phyloP scores from a whole-genome alignment of 2,329 filamentous ascomycete species.

The Nakataea oryzae region DNA sequence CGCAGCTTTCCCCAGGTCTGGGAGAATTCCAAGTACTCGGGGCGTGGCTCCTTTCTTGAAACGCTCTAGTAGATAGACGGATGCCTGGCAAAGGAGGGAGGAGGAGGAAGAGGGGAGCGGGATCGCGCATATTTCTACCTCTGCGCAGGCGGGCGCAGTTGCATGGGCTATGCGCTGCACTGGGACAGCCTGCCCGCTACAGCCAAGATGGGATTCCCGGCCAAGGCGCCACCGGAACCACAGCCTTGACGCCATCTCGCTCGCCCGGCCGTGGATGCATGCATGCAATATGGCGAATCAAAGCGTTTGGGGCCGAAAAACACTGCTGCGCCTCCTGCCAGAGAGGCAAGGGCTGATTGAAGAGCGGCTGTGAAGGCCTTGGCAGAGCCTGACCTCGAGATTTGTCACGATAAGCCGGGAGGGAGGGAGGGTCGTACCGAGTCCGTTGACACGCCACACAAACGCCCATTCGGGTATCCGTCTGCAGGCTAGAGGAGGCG shows the following conservation, averaged over 20 bases:
- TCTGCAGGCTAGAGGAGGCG: background rate
- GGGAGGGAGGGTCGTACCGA: background rate
- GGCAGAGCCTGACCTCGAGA: background rate
- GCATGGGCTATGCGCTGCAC: too few relatives aligned
- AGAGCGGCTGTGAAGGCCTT: background rate
- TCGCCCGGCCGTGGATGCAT: too few relatives aligned
- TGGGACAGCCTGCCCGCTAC: background rate
- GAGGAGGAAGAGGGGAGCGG: background rate
- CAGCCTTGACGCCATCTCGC: background rate
- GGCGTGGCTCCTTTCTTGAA: too few relatives aligned
- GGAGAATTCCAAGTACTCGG: too few relatives aligned
- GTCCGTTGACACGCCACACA: too few relatives aligned
- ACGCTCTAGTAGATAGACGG: too few relatives aligned
- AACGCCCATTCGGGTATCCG: background rate
- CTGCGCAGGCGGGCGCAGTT: too few relatives aligned
- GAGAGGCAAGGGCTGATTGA: background rate
- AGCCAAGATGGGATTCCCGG: background rate
- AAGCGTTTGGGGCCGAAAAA: background rate
- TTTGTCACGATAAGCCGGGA: background rate
- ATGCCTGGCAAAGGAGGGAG: too few relatives aligned
- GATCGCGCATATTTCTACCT: background rate
- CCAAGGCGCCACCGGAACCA: background rate
- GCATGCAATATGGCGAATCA: too few relatives aligned
- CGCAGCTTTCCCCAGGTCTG: background rate
- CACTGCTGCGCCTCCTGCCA: background rate